A percentile compares a stretch with the other conserved stretches of the same genome.
These are phyloP conservation scores for Ophidiomyces ophidiicola DNA, from an alignment of 2,329 filamentous ascomycete species.

Conservation along the genomic window DNA sequence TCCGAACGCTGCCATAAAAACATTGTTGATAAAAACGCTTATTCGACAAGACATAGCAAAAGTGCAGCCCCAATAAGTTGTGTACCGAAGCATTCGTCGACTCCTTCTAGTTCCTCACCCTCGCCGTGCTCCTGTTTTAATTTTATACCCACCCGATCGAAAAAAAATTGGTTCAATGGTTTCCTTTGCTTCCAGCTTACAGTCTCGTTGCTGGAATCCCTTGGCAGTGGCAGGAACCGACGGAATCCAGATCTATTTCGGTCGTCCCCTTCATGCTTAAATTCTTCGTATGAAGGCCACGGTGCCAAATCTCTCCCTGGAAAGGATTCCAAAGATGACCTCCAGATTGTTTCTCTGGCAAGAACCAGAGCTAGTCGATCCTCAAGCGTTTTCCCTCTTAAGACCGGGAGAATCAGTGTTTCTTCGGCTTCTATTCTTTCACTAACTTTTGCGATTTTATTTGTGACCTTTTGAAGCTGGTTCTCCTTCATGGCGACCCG, in stretches of 20 bases:
- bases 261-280: slow-evolving; percentile 25
- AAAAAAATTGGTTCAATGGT: slow-evolving; percentile 16
- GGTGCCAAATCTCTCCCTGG: slow-evolving; percentile 16
- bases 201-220: slow-evolving; percentile 23
- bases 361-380: slow-evolving; percentile 21
- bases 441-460: slow-evolving; percentile 9
- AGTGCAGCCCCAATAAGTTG: too few relatives aligned
- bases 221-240: slow-evolving; percentile 24
- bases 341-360: slow-evolving; percentile 22
- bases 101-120: not conserved
- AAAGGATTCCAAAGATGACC: slow-evolving; percentile 8
- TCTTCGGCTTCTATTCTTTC: not conserved
- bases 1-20: too few relatives aligned
- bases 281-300: slow-evolving; percentile 24
- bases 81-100: not conserved
- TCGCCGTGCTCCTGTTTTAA: too few relatives aligned
- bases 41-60: too few relatives aligned
- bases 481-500: slow-evolving; percentile 15
- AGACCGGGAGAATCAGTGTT: slow-evolving; percentile 11
- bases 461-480: slow-evolving; percentile 9
- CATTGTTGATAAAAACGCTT: too few relatives aligned
- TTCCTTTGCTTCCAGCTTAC: slow-evolving; percentile 24
- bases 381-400: slow-evolving; percentile 18
- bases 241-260: slow-evolving; percentile 21
- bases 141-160: slow-evolving; percentile 21